Conservation (phyloP, 2,329 filamentous ascomycete species). For the Davidsoniella australis region DNA sequence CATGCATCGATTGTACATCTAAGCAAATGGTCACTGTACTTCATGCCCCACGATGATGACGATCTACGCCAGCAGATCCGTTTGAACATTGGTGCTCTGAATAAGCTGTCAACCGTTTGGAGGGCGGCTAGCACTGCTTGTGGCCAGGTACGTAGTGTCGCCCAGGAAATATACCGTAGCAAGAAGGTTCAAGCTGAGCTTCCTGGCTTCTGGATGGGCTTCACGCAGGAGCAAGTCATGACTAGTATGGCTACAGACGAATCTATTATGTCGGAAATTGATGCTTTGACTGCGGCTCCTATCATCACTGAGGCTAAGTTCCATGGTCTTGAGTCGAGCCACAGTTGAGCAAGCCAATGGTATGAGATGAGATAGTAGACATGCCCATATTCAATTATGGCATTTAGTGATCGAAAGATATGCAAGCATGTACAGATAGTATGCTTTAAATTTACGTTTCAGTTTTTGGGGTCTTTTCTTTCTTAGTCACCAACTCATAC, state of each 20-base stretch:
- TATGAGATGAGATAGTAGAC: no score
- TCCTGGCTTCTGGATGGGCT: constrained; percentile 37
- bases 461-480: no score
- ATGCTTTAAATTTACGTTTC: neutral
- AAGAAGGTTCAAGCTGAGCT: constrained; percentile 39
- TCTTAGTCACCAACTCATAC: no score
- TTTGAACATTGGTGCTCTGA: constrained; percentile 61
- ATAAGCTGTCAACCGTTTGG: constrained; percentile 54
- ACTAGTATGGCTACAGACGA: constrained; percentile 39
- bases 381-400: no score
- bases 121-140: constrained; percentile 52
- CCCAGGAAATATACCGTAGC: constrained; percentile 52
- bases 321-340: neutral
- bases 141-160: constrained; percentile 58
- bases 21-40: constrained; percentile 56
- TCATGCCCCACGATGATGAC: constrained; percentile 42
- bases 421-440: neutral
- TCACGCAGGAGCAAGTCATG: constrained; percentile 37
- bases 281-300: constrained; percentile 17
- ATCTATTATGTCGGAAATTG: constrained; percentile 41
- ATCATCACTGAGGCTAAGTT: constrained; percentile 5
- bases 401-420: no score
- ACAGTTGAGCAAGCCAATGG: no score
- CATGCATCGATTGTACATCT: constrained; percentile 68
- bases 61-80: constrained; percentile 58